Percentiles rank a stretch among this genome's conserved stretches.
phyloP scores from a whole-genome alignment of 2,329 filamentous ascomycete genomes.

The Alternaria sp. region DNA sequence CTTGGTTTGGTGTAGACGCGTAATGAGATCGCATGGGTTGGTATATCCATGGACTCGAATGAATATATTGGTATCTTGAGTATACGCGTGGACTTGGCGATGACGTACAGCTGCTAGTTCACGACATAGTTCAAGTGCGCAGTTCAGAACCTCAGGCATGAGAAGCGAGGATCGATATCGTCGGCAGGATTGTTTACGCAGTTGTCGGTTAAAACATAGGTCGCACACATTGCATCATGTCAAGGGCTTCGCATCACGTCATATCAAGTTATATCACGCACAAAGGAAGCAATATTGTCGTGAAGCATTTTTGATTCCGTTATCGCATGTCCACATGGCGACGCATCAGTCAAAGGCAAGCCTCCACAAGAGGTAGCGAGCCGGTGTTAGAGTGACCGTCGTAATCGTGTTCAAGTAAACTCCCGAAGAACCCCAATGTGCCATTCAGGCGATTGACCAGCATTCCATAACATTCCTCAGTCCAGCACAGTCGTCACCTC shows the following conservation, averaged over 20 bases:
- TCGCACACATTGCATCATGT: not conserved
- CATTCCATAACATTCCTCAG: slow-evolving; percentile 35
- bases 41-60: not conserved
- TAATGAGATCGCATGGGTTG: not conserved
- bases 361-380: slow-evolving; percentile 28
- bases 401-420: slow-evolving; percentile 42
- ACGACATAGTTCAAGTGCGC: not conserved
- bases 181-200: not conserved
- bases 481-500: slow-evolving; percentile 33
- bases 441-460: slow-evolving; percentile 39
- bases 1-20: not conserved
- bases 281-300: slow-evolving; percentile 31
- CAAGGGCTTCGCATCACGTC: not conserved
- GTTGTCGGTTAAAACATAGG: not conserved
- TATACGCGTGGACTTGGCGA: not conserved
- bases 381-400: slow-evolving; percentile 49
- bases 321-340: slow-evolving; percentile 46
- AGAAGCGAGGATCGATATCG: not conserved
- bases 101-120: too few relatives aligned
- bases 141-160: not conserved
- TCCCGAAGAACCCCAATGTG: slow-evolving; percentile 41
- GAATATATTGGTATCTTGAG: not conserved
- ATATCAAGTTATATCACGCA: slow-evolving; percentile 8
- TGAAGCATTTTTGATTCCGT: slow-evolving; percentile 47
- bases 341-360: slow-evolving; percentile 46